Evolutionary conservation across 1,139 yeast genomes (phyloP).

Genomic region (Diutina rugosa): DNA sequence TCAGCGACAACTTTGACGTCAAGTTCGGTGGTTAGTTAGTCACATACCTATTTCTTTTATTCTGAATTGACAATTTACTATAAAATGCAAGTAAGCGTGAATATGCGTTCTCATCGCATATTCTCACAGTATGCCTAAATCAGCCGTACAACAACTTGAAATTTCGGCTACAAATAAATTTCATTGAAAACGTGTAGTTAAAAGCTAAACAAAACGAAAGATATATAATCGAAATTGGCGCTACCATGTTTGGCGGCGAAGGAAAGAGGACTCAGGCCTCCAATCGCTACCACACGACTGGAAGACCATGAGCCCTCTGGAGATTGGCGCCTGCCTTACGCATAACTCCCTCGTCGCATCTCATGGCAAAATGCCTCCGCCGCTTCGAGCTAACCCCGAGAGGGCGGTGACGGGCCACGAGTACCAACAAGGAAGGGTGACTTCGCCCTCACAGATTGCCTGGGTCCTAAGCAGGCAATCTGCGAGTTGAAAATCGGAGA

Average conservation of each 20-base stretch:
- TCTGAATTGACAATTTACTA: too few relatives aligned
- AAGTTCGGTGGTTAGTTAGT: background rate
- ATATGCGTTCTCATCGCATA: too few relatives aligned
- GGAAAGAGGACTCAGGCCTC: background rate
- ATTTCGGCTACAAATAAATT: too few relatives aligned
- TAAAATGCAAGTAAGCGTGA: too few relatives aligned
- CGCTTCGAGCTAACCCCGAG: background rate
- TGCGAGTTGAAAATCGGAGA: background rate
- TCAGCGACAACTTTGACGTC: background rate
- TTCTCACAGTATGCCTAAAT: too few relatives aligned
- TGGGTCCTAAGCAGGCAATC: background rate
- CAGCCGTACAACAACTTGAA: too few relatives aligned
- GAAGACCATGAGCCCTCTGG: background rate
- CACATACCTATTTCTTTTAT: too few relatives aligned
- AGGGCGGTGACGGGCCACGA: background rate
- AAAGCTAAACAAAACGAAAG: background rate
- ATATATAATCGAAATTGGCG: background rate
- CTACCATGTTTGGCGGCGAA: background rate
- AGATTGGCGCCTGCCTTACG: constrained; percentile 1
- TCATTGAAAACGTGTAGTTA: background rate
- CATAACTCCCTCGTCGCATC: background rate
- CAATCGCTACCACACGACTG: background rate
- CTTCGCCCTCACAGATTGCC: background rate
- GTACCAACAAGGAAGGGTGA: background rate
- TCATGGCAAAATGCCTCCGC: background rate